Base-by-base conservation (phyloP, 345 rosid genomes). In the Ceriops zippeliana region DNA sequence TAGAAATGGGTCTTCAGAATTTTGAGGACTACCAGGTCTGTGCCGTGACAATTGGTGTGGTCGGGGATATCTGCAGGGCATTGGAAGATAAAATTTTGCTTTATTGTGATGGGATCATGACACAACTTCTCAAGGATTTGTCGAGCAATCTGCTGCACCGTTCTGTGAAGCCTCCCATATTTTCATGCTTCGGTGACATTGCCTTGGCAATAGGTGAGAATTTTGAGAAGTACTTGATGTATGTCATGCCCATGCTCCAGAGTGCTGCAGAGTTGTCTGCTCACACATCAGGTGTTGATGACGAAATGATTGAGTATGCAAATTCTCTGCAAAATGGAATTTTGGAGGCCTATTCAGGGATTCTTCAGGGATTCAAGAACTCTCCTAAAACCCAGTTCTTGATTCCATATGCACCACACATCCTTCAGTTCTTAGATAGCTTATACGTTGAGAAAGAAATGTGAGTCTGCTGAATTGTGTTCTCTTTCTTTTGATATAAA, bases 31-130 rank as follows among this genome's bases (percentile, higher is more conserved):
- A 56, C 59, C 59, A 56, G 59, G 59, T 56, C 31, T 61, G 64
- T 61, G 37, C 64, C 2, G 46, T 61, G 6, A 61, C 64, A 17
- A 47, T 61, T 61, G 64, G 64, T 31, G 64, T 61, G 46, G 24
- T 61, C 2, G 64, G 38, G 19, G 64, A 61, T 21, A 34, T 61
- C 21, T 61, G 64, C 64, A 31, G 64, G 37, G 64, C 64, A 7
- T 11, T 61, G 37, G 64, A 31, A 31, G 64, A 61, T 28, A 61
- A 61, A 20, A 34, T 61, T 61, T 61, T 61, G 38, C 64, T 46
- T 5, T 61, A 61, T 34, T 61, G 64, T 61, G 64, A 61, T 61
- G 64, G 64, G 46, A 61, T 61, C 38, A 61, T 61, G 64, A 61
- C 42, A 20, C 64, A 61, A 19, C 64, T 61, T 35, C 37, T 61